Conservation (phyloP, 2,329 filamentous ascomycete species). For the Penicillium expansum region DNA sequence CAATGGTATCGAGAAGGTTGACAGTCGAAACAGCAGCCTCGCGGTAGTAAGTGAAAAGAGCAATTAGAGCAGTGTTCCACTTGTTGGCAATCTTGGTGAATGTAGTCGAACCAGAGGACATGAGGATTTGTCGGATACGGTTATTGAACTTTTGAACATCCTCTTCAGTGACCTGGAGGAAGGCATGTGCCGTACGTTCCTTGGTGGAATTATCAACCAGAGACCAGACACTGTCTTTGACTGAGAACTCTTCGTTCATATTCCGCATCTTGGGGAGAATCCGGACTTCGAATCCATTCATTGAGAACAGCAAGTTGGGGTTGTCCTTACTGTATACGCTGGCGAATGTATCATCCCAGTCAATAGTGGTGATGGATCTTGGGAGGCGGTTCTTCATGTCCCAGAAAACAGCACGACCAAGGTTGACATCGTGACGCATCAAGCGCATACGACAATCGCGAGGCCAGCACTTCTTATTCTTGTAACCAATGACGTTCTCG, state of each 20-base stretch:
- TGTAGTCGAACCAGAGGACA: slow-evolving; percentile 98
- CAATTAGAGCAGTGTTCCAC: slow-evolving; percentile 97
- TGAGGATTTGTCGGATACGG: slow-evolving; percentile 94
- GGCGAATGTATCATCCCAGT: slow-evolving; percentile 98
- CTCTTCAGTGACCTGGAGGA: slow-evolving; percentile 95
- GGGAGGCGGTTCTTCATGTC: slow-evolving; percentile 96
- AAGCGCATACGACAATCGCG: slow-evolving; percentile 95
- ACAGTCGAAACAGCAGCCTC: slow-evolving; percentile 96
- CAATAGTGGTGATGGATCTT: slow-evolving; percentile 91
- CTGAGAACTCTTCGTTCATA: slow-evolving; percentile 90
- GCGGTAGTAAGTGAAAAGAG: slow-evolving; percentile 96
- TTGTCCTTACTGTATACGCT: slow-evolving; percentile 98
- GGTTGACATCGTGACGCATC: slow-evolving; percentile 98
- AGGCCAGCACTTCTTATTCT: slow-evolving; percentile 99
- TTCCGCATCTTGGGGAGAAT: slow-evolving; percentile 95
- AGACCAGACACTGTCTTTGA: slow-evolving; percentile 98
- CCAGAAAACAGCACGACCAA: slow-evolving; percentile 97
- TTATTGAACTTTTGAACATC: slow-evolving; percentile 99
- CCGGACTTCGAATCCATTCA: slow-evolving; percentile 96
- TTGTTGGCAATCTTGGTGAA: slow-evolving; percentile 99
- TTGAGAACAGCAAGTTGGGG: slow-evolving; percentile 93
- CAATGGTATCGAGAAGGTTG: slow-evolving; percentile 90
- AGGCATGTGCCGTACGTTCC: slow-evolving; percentile 94
- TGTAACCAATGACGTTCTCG: slow-evolving; percentile 97
- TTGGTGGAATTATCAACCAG: slow-evolving; percentile 95